Evolutionary conservation across 2,329 filamentous ascomycete species (phyloP).

Genomic region (Verticillium nonalfalfae): DNA sequence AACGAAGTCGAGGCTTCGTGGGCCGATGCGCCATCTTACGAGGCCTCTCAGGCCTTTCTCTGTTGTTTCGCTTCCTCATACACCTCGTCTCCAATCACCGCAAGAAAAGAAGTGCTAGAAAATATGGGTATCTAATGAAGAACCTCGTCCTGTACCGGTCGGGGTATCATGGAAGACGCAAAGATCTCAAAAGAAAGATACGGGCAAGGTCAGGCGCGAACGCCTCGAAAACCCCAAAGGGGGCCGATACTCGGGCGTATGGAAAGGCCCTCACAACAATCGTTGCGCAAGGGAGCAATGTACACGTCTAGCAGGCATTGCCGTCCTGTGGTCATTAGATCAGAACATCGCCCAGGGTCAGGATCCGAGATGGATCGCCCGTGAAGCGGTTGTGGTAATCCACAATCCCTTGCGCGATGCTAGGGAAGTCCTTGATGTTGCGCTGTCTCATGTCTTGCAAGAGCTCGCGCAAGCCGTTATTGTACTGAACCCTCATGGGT

Average conservation of each 20-base stretch:
- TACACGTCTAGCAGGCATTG: neutral
- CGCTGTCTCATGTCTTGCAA: conserved; percentile 53
- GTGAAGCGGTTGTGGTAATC: conserved; percentile 60
- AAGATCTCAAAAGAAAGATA: neutral
- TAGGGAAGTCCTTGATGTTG: conserved; percentile 59
- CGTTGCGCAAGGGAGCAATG: neutral
- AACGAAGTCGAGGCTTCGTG: neutral
- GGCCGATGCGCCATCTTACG: neutral
- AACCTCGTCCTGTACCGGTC: neutral
- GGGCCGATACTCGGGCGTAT: neutral
- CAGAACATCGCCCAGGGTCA: conserved; percentile 47
- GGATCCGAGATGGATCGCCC: conserved; percentile 56
- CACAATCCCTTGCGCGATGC: conserved; percentile 61
- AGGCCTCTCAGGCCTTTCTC: neutral
- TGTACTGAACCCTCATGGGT: conserved; percentile 55
- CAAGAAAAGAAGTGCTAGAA: neutral
- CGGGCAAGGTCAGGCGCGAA: neutral
- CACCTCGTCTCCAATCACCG: neutral
- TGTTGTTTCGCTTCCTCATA: neutral
- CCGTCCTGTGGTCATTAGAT: conserved; percentile 14
- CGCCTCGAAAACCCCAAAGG: neutral
- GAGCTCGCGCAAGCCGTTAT: conserved; percentile 53
- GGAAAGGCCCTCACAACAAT: neutral
- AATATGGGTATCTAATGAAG: neutral
- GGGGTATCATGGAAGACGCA: neutral